Evolutionary conservation across 352 stramenopile species (phyloP).

Genomic region (Phytophthora ramorum): DNA sequence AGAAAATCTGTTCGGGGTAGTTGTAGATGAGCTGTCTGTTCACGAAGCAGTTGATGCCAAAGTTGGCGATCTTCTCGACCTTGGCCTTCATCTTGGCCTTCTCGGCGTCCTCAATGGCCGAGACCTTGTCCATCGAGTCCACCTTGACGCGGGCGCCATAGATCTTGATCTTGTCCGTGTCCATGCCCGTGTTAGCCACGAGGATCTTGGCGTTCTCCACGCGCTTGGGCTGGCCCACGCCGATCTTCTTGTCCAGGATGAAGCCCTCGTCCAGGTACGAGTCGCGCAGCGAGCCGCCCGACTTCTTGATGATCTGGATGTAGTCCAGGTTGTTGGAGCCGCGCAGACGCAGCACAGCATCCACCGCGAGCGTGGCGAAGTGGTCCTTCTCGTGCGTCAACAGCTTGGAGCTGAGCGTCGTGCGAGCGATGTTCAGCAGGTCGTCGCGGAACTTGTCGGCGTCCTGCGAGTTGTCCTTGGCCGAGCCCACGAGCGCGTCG

Average conservation of each 20-base stretch:
- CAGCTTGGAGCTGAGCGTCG: slow-evolving; percentile 99
- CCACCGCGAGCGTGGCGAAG: slow-evolving; percentile 96
- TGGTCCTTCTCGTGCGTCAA: slow-evolving; percentile 98
- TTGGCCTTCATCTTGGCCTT: slow-evolving; percentile 99
- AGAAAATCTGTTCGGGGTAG: slow-evolving; percentile 99
- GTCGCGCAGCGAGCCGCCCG: slow-evolving; percentile 95
- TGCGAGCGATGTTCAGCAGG: slow-evolving; percentile 97
- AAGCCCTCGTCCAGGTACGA: slow-evolving; percentile 99
- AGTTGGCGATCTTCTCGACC: slow-evolving; percentile 97
- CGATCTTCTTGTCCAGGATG: slow-evolving; percentile 97
- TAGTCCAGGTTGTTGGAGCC: slow-evolving; percentile 97
- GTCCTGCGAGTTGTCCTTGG: slow-evolving; percentile 86
- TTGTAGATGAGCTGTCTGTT: slow-evolving; percentile 99
- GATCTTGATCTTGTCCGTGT: slow-evolving; percentile 99
- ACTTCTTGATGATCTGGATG: slow-evolving; percentile 99
- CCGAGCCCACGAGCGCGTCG: slow-evolving; percentile 88
- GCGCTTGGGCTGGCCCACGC: slow-evolving; percentile 95
- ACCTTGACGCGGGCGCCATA: slow-evolving; percentile 98
- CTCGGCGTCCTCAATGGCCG: slow-evolving; percentile 98
- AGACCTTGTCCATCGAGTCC: slow-evolving; percentile 99
- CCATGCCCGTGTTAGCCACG: slow-evolving; percentile 99
- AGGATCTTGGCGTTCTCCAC: slow-evolving; percentile 99
- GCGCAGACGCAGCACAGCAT: slow-evolving; percentile 97
- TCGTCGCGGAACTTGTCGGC: slow-evolving; percentile 93
- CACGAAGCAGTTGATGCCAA: slow-evolving; percentile 99